Evolutionary conservation across 1,284 basidiomycete genomes (phyloP).

Genomic region (Lentinula novae-zelandiae): DNA sequence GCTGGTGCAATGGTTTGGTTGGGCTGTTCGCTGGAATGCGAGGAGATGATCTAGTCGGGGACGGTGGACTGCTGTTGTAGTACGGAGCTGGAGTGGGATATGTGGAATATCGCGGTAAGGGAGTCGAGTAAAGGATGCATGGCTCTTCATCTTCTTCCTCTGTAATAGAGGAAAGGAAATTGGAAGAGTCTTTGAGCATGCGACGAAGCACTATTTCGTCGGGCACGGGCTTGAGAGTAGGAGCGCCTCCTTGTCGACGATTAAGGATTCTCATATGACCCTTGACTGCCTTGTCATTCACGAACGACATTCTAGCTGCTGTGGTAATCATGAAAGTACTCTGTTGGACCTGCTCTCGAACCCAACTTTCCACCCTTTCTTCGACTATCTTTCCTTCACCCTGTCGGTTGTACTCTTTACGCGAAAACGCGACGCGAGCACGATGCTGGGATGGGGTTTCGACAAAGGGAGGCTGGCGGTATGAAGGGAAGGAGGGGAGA

Average conservation of each 20-base stretch:
- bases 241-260: not conserved
- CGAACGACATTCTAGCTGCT: not conserved
- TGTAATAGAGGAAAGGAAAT: not conserved
- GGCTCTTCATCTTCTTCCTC: constrained; percentile 9
- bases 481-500: not conserved
- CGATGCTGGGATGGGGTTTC: constrained; percentile 4
- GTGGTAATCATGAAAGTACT: constrained; percentile 3
- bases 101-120: not conserved
- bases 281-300: not conserved
- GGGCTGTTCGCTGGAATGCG: not conserved
- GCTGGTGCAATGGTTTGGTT: not conserved
- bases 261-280: not conserved
- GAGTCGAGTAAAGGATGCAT: constrained; percentile 5
- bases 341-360: constrained; percentile 3
- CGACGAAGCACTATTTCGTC: constrained; percentile 3
- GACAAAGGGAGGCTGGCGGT: not conserved
- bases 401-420: not conserved
- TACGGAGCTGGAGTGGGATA: not conserved
- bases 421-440: constrained; percentile 6
- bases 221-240: not conserved
- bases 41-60: not conserved
- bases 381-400: not conserved
- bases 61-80: not conserved
- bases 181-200: not conserved
- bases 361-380: constrained; percentile 5